phyloP scores from a whole-genome alignment of 306 rosid genomes.

The Pyrus pyrifolia region DNA sequence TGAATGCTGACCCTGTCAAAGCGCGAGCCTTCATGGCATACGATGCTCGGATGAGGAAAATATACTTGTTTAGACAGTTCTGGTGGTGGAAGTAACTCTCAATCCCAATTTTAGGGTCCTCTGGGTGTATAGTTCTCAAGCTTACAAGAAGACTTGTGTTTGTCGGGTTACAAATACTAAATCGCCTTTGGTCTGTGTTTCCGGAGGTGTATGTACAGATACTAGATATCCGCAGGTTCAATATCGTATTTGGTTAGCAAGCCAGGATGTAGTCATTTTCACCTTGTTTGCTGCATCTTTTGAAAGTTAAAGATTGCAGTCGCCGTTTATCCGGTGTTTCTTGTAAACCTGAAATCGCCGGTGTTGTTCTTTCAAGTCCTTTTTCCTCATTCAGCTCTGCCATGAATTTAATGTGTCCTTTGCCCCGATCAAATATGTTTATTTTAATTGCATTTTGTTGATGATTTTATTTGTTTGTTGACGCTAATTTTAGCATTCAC shows the following conservation, averaged over 20 bases:
- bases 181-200: conserved; percentile 23
- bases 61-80: conserved; percentile 56
- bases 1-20: conserved; percentile 69
- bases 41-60: conserved; percentile 56
- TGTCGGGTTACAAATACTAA: conserved; percentile 4
- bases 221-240: background rate
- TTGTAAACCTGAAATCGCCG: background rate
- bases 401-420: background rate
- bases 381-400: background rate
- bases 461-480: background rate
- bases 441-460: background rate
- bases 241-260: background rate
- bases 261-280: background rate
- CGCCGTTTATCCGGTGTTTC: background rate
- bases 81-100: conserved; percentile 77
- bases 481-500: too few species aligned
- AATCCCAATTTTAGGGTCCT: background rate
- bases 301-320: background rate
- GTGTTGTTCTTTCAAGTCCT: background rate
- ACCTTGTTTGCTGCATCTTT: background rate
- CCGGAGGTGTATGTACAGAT: conserved; percentile 33
- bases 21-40: conserved; percentile 74
- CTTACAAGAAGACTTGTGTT: background rate
- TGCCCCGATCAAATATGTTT: background rate
- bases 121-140: conserved; percentile 30